Percentiles rank a stretch among this genome's conserved stretches.
These are phyloP conservation scores for Bryopsis sp. DNA, from an alignment of 139 green algal species.

Conservation along the genomic window DNA sequence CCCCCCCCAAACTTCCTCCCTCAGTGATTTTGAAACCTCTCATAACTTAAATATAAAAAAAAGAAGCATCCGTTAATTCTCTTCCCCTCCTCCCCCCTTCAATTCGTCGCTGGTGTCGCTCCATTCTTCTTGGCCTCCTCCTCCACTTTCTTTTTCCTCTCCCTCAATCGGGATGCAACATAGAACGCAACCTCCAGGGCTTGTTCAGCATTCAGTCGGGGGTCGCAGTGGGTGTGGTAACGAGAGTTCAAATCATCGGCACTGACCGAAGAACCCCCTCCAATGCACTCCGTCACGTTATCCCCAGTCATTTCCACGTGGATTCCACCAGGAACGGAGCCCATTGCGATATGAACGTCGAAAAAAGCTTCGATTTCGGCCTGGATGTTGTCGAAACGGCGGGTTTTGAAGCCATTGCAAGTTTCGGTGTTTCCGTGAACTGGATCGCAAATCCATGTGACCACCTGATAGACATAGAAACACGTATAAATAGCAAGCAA, in stretches of 20 bases:
- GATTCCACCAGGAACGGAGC: conserved; percentile 69
- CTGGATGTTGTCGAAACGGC: conserved; percentile 84
- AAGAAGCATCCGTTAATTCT: too few relatives aligned
- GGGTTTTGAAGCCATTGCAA: conserved; percentile 86
- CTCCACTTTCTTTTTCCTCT: too few relatives aligned
- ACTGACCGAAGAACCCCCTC: conserved; percentile 57
- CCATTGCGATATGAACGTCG: conserved; percentile 76
- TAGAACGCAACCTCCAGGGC: conserved; percentile 98
- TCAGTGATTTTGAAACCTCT: too few relatives aligned
- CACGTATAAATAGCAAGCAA: too few relatives aligned
- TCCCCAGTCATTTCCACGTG: conserved; percentile 99
- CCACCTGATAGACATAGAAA: too few relatives aligned
- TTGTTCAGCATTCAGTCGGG: conserved; percentile 95
- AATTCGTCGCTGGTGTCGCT: too few relatives aligned
- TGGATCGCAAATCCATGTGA: conserved; percentile 95
- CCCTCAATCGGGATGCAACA: too few relatives aligned
- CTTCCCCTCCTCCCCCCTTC: too few relatives aligned
- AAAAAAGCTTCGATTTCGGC: conserved; percentile 72
- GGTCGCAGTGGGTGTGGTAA: conserved; percentile 99
- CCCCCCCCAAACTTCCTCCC: too few relatives aligned
- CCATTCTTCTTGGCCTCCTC: too few relatives aligned
- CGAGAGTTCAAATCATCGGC: conserved; percentile 76
- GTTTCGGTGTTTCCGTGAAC: conserved; percentile 99
- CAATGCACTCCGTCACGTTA: conserved; percentile 96
- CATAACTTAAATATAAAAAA: too few relatives aligned